Percentiles rank a stretch among this genome's conserved stretches.
These are phyloP conservation scores for Peronosclerospora sorghi DNA, from an alignment of 352 stramenopile genomes.

Conservation along the genomic window DNA sequence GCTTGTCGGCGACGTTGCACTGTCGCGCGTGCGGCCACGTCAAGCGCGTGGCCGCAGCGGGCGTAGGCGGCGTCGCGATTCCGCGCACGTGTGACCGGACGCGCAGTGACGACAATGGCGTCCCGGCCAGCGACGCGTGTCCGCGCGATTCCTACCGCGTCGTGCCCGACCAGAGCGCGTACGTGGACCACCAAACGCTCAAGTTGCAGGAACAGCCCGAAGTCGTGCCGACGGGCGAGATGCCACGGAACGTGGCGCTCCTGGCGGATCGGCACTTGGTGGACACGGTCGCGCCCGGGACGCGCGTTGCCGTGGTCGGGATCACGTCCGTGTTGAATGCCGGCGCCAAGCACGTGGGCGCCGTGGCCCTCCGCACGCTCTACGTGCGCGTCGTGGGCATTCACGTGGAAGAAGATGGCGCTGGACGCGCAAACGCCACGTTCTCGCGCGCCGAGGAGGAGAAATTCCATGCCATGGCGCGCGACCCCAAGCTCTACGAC, in stretches of 20 bases:
- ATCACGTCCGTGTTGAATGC: constrained; percentile 92
- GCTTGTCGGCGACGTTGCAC: constrained; percentile 81
- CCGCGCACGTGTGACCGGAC: constrained; percentile 79
- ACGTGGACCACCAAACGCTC: constrained; percentile 97
- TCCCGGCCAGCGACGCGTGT: constrained; percentile 37
- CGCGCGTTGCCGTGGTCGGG: constrained; percentile 90
- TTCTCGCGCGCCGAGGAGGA: constrained; percentile 97
- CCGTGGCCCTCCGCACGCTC: constrained; percentile 83
- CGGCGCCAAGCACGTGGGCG: constrained; percentile 60
- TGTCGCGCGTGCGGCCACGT: constrained; percentile 83
- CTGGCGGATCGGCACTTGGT: constrained; percentile 92
- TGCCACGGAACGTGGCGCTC: constrained; percentile 94
- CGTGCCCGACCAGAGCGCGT: constrained; percentile 89
- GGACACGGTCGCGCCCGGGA: constrained; percentile 92
- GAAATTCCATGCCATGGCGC: constrained; percentile 90
- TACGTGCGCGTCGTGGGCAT: constrained; percentile 96
- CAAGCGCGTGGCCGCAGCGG: constrained; percentile 52
- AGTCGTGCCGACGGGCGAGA: constrained; percentile 96
- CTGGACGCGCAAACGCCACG: constrained; percentile 77
- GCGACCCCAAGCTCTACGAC: constrained; percentile 88
- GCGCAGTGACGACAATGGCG: constrained; percentile 28
- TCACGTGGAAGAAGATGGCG: constrained; percentile 87
- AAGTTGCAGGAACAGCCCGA: constrained; percentile 96
- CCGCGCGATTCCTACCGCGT: constrained; percentile 90
- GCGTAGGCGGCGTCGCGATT: constrained; percentile 67